Percentiles rank a stretch among this genome's conserved stretches.
Conservation (phyloP, 257 asterid species). For the Solanum piurae region DNA sequence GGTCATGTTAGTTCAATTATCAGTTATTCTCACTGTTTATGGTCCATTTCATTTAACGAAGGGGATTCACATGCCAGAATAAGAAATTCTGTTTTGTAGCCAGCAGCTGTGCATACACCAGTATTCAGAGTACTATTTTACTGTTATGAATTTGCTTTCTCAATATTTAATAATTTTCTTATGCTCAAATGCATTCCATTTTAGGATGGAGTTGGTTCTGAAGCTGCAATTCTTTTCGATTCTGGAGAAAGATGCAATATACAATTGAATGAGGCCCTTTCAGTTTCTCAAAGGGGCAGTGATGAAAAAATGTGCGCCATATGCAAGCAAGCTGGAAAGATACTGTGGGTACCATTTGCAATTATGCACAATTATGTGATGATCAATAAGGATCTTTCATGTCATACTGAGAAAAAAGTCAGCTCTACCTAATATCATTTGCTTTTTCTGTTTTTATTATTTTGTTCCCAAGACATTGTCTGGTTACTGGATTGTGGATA, state of each 20-base stretch:
- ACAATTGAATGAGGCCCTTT: constrained; percentile 9
- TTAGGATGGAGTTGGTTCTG: constrained; percentile 47
- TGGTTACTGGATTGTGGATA: neutral
- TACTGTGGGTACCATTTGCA: constrained; percentile 58
- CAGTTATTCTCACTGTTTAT: neutral
- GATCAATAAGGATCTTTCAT: neutral
- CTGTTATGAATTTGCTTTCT: neutral
- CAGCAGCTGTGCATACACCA: neutral
- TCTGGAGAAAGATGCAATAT: constrained; percentile 12
- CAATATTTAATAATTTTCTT: neutral
- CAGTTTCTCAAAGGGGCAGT: constrained; percentile 21
- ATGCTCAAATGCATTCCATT: constrained; percentile 14
- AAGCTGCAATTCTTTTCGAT: constrained; percentile 29
- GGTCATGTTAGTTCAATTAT: neutral
- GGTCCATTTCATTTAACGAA: neutral
- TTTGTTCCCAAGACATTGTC: neutral
- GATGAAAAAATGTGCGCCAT: constrained; percentile 24
- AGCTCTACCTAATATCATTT: neutral
- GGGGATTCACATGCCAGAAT: neutral
- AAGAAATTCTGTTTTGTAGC: neutral
- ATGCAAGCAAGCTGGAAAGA: constrained; percentile 53
- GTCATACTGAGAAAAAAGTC: neutral
- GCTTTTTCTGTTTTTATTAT: neutral
- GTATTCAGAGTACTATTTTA: neutral
- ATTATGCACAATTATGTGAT: constrained; percentile 2